Percentiles rank a stretch among this genome's conserved stretches.
These are phyloP conservation scores for Aspergillus quadricinctus DNA, from an alignment of 2,329 filamentous ascomycete genomes.

Conservation along the genomic window DNA sequence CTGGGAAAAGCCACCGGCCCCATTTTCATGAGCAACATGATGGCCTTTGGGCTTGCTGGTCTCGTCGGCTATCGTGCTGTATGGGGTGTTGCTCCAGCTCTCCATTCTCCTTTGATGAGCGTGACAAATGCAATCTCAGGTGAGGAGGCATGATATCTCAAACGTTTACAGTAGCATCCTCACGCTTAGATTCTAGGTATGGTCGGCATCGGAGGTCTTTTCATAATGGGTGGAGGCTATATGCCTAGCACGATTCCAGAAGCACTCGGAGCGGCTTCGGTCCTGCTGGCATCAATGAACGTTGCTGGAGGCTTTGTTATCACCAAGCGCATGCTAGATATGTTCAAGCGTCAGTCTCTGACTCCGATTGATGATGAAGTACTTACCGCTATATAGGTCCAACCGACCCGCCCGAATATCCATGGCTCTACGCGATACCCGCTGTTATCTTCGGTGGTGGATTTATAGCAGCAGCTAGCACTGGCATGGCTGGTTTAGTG, in stretches of 20 bases:
- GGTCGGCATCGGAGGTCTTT: conserved; percentile 84
- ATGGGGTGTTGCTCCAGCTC: conserved; percentile 77
- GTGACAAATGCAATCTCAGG: conserved; percentile 90
- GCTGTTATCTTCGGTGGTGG: conserved; percentile 74
- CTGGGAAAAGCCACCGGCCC: conserved; percentile 78
- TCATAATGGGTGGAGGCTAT: conserved; percentile 80
- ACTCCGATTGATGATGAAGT: neutral
- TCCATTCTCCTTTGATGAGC: conserved; percentile 87
- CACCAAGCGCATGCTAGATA: conserved; percentile 89
- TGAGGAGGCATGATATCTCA: conserved; percentile 17
- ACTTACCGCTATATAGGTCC: conserved; percentile 49
- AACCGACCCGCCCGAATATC: conserved; percentile 82
- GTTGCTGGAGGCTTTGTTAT: conserved; percentile 86
- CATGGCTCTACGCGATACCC: conserved; percentile 79
- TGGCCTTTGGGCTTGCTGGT: conserved; percentile 78
- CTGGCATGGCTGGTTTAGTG: conserved; percentile 76
- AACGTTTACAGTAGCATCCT: neutral
- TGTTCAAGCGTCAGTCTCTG: conserved; percentile 66
- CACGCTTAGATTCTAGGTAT: conserved; percentile 49
- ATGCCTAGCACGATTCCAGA: conserved; percentile 75
- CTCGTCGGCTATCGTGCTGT: conserved; percentile 84
- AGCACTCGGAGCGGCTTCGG: conserved; percentile 70
- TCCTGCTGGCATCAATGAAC: conserved; percentile 82
- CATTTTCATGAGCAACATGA: conserved; percentile 81
- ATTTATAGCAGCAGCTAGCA: conserved; percentile 72